phyloP scores from a whole-genome alignment of 495 filamentous ascomycete genomes.

The Saxispiralis lemnorum region DNA sequence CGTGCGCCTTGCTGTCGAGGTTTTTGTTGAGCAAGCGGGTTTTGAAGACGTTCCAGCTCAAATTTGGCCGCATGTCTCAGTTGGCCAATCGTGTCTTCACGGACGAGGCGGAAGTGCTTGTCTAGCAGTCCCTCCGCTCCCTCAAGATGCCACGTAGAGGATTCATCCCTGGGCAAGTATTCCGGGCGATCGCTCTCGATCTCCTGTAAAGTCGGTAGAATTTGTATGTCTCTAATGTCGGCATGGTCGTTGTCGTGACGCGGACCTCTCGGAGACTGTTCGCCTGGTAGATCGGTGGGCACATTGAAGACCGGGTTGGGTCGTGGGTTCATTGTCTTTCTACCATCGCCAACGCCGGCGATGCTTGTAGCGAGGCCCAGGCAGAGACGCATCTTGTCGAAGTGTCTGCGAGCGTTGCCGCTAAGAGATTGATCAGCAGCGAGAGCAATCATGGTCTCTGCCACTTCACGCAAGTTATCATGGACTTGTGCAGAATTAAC shows the following conservation, averaged over 20 bases:
- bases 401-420: constrained; percentile 9
- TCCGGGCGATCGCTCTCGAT: constrained; percentile 34
- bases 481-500: neutral
- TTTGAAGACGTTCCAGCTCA: constrained; percentile 21
- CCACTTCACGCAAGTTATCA: constrained; percentile 1
- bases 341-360: neutral
- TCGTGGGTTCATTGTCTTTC: neutral
- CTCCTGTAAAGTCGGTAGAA: constrained; percentile 47
- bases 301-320: constrained; percentile 21
- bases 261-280: constrained; percentile 32
- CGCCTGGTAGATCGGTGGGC: constrained; percentile 33
- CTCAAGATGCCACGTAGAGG: constrained; percentile 34
- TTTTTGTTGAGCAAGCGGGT: constrained; percentile 2
- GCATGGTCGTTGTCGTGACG: constrained; percentile 53
- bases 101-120: constrained; percentile 49
- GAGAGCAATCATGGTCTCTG: neutral
- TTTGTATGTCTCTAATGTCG: constrained; percentile 40
- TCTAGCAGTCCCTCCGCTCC: constrained; percentile 48
- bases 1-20: constrained; percentile 18
- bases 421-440: neutral
- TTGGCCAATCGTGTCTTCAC: constrained; percentile 48
- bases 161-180: constrained; percentile 42
- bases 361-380: constrained; percentile 8
- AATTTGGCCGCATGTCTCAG: constrained; percentile 38
- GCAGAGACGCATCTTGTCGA: constrained; percentile 5